Conservation (phyloP, 2,329 filamentous ascomycete species). For the Leptoxyphium fumago region DNA sequence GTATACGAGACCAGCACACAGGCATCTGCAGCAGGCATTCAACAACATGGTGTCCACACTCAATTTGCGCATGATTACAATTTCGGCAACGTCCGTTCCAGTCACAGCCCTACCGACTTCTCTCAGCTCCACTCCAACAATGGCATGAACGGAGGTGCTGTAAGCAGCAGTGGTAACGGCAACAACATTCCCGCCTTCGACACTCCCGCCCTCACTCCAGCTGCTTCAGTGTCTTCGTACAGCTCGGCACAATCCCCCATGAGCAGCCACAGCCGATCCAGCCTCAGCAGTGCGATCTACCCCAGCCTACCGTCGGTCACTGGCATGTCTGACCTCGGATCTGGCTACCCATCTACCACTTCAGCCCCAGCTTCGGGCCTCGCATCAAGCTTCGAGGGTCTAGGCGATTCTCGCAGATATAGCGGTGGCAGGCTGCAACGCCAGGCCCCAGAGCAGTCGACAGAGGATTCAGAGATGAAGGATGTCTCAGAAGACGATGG, state of each 20-base stretch:
- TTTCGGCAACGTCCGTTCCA: slow-evolving; percentile 42
- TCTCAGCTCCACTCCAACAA: slow-evolving; percentile 11
- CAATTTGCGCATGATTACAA: slow-evolving; percentile 26
- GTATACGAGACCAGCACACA: slow-evolving; percentile 79
- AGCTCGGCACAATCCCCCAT: slow-evolving; percentile 64
- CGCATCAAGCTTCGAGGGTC: slow-evolving; percentile 46
- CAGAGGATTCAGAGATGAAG: slow-evolving; percentile 22
- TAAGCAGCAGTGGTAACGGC: slow-evolving; percentile 24
- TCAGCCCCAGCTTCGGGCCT: slow-evolving; percentile 55
- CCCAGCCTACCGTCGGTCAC: slow-evolving; percentile 59
- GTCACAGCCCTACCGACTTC: slow-evolving; percentile 39
- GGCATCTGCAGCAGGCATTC: slow-evolving; percentile 62
- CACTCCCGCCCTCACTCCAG: slow-evolving; percentile 63
- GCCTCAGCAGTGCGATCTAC: slow-evolving; percentile 54
- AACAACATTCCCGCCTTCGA: slow-evolving; percentile 29
- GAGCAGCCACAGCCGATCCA: slow-evolving; percentile 46
- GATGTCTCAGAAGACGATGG: slow-evolving; percentile 27
- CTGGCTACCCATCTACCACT: slow-evolving; percentile 48
- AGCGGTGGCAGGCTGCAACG: slow-evolving; percentile 46
- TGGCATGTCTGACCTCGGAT: slow-evolving; percentile 44
- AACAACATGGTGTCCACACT: slow-evolving; percentile 57
- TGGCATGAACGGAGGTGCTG: slow-evolving; percentile 10
- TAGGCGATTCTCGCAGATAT: slow-evolving; percentile 43
- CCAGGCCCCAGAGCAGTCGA: slow-evolving; percentile 27
- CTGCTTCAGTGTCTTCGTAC: slow-evolving; percentile 62